Evolutionary conservation across 2,329 filamentous ascomycete species (phyloP), one percentile per base, ranked within the genome.

Genomic region (Alternaria sp.): DNA sequence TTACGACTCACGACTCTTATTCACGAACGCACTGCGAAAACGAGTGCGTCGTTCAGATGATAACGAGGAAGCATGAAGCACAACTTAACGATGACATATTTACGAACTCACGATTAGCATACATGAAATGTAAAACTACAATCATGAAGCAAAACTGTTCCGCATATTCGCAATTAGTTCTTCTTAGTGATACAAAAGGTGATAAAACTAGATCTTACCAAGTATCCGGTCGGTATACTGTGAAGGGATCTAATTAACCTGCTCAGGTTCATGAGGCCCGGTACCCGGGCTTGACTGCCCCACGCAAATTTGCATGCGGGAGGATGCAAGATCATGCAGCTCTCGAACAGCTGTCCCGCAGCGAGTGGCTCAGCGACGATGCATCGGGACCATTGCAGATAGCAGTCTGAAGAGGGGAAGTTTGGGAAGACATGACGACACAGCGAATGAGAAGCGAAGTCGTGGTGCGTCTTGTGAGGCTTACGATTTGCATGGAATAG

Each of bases 341-440:
- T 63, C 60, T 61, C 56, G 54, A 70, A 63, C 72, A 76, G 71
- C 68, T 78, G 75, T 71, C 72, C 65, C 46, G 55, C 59, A 30
- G 25, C 72, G 67, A 76, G 51, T 77, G 74, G 75, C 65, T 69
- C 49, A 26, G 14, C 11, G 28, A 10, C 54, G 57, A 55, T 57
- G 57, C 45, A 58, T 10, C 58, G 51, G 55, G 43, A 58, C 37
- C 44, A 25, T 44, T 56, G 54, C 54, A 23, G 44, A 30, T 61
- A 30, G 30, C 25, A 55, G 26, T 51, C 2, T 26, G 33, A 33
- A 33, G 28, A 30, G 20, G 49, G 25, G n/a, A 25, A 33, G 49
- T 56, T 43, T 50, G 44, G 45, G 25, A 15, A 41, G n/a, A 7
- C 15, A 26, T 25, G n/a, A 43, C 28, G 46, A 28, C 28, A 61